phyloP scores from a whole-genome alignment of 2,329 filamentous ascomycete species.

The Cercospora sojina region DNA sequence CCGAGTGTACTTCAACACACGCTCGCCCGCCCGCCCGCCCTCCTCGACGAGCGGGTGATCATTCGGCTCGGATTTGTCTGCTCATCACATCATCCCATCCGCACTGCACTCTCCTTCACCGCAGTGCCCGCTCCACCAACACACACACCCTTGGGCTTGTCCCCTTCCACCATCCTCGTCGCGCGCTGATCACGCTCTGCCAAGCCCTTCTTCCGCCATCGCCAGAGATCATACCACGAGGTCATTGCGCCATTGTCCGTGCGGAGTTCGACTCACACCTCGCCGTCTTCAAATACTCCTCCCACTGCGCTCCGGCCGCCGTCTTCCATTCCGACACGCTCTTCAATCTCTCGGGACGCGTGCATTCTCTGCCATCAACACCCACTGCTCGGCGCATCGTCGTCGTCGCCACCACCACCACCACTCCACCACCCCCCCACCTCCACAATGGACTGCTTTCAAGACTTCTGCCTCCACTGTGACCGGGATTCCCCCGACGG shows the following conservation, averaged over 20 bases:
- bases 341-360: background rate
- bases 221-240: slow-evolving; percentile 20
- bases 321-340: slow-evolving; percentile 1
- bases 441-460: slow-evolving; percentile 65
- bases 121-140: background rate
- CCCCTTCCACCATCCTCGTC: slow-evolving; percentile 7
- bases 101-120: slow-evolving; percentile 14
- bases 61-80: background rate
- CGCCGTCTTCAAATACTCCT: slow-evolving; percentile 19
- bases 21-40: too few relatives aligned
- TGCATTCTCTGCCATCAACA: background rate
- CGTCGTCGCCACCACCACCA: background rate
- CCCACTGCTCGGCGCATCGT: background rate
- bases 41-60: background rate
- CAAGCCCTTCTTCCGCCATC: slow-evolving; percentile 18
- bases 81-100: slow-evolving; percentile 8
- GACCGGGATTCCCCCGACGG: slow-evolving; percentile 82
- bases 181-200: background rate
- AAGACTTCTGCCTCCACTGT: slow-evolving; percentile 91
- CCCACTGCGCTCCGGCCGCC: slow-evolving; percentile 10
- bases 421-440: slow-evolving; percentile 5
- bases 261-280: slow-evolving; percentile 22
- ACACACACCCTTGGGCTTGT: too few relatives aligned
- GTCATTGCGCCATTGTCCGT: slow-evolving; percentile 31
- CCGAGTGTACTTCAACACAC: too few relatives aligned